Evolutionary conservation across 192 early-diverging fungal species (phyloP).

Genomic region (Obelidium mucronatum): DNA sequence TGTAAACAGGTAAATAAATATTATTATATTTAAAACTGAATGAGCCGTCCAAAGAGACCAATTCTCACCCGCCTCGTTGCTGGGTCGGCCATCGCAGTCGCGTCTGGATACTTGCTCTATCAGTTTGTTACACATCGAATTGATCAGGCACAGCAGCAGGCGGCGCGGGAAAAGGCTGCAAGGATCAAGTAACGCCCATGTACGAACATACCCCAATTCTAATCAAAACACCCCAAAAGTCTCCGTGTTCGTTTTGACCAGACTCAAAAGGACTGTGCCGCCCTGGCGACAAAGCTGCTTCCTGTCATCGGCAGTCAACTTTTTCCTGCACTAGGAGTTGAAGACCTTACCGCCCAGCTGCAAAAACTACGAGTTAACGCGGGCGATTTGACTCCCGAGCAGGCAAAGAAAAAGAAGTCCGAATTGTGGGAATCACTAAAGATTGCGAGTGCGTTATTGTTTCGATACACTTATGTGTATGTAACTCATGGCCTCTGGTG

Average conservation of each 20-base stretch:
- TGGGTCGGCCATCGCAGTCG: slow-evolving; percentile 33
- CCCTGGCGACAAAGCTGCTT: slow-evolving; percentile 82
- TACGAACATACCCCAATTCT: not conserved
- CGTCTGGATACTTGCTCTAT: slow-evolving; percentile 42
- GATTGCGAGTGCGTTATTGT: slow-evolving; percentile 65
- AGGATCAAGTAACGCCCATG: slow-evolving; percentile 73
- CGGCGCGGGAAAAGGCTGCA: slow-evolving; percentile 71
- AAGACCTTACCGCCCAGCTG: slow-evolving; percentile 70
- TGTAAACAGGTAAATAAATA: too few species aligned
- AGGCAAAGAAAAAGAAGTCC: slow-evolving; percentile 41
- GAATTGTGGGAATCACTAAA: slow-evolving; percentile 93
- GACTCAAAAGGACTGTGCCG: slow-evolving; percentile 91
- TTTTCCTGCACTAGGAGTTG: slow-evolving; percentile 80
- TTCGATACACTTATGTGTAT: not conserved
- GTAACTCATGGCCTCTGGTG: not conserved
- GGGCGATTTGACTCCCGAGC: slow-evolving; percentile 11
- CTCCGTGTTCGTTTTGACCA: slow-evolving; percentile 94
- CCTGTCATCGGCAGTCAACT: slow-evolving; percentile 83
- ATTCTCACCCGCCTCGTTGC: too few species aligned
- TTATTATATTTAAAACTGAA: too few species aligned
- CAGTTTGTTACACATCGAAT: slow-evolving; percentile 78
- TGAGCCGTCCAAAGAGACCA: too few species aligned
- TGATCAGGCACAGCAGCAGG: slow-evolving; percentile 72
- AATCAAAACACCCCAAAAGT: slow-evolving; percentile 69
- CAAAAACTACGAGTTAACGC: slow-evolving; percentile 54